Conservation (phyloP, 257 asterid genomes). For the Solanum gracilifrons region DNA sequence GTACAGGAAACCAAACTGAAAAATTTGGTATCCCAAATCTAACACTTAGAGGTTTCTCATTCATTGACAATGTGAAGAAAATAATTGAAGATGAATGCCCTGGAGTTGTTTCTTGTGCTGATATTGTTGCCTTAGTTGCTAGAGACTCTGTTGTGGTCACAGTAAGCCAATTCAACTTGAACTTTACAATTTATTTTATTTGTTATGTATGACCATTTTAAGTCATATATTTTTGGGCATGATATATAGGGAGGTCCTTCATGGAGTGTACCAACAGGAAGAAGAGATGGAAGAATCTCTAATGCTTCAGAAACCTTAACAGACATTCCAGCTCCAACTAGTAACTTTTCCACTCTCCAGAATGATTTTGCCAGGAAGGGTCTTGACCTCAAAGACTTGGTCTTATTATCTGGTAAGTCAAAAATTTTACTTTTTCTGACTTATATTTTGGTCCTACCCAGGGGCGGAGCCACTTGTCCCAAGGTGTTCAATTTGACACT, state of each 20-base stretch:
- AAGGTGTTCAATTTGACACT: too few species aligned
- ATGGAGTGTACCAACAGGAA: slow-evolving; percentile 47
- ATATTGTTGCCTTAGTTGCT: slow-evolving; percentile 17
- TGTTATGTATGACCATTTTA: neutral
- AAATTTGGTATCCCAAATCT: slow-evolving; percentile 11
- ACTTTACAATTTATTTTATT: neutral
- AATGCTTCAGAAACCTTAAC: slow-evolving; percentile 25
- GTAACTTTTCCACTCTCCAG: slow-evolving; percentile 30
- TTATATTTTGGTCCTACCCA: too few species aligned
- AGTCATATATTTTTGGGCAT: neutral
- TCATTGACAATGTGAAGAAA: slow-evolving; percentile 15
- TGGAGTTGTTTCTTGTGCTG: slow-evolving; percentile 26
- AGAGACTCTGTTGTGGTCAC: slow-evolving; percentile 11
- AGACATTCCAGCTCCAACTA: slow-evolving; percentile 29
- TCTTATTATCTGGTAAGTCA: slow-evolving; percentile 28
- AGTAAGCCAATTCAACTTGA: neutral
- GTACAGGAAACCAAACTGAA: slow-evolving; percentile 10
- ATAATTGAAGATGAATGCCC: slow-evolving; percentile 13
- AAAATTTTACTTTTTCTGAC: neutral
- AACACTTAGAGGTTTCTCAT: slow-evolving; percentile 11
- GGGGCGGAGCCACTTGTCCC: too few species aligned
- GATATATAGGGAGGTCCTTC: slow-evolving; percentile 34
- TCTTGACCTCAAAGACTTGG: slow-evolving; percentile 33
- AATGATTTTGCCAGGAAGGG: slow-evolving; percentile 37
- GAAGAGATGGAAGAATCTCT: slow-evolving; percentile 36